phyloP scores from a whole-genome alignment of 352 stramenopile genomes.

The Plasmopara halstedii region DNA sequence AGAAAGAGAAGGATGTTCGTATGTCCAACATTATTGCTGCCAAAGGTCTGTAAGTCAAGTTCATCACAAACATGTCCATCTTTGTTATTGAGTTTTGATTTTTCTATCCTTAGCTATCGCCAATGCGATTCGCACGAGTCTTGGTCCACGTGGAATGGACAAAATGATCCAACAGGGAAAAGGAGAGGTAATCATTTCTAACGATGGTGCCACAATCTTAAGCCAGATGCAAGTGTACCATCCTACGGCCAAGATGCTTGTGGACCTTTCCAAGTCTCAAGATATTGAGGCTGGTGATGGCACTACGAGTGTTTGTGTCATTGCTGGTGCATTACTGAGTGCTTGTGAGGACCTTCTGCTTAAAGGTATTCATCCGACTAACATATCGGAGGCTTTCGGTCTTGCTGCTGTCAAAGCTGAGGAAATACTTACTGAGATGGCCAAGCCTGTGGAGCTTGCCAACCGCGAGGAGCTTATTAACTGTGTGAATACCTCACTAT shows the following conservation, averaged over 20 bases:
- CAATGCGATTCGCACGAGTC: conserved; percentile 96
- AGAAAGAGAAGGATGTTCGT: conserved; percentile 98
- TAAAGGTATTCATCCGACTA: conserved; percentile 98
- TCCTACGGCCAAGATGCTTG: conserved; percentile 99
- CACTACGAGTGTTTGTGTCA: conserved; percentile 97
- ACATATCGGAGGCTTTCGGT: conserved; percentile 96
- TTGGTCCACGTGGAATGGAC: conserved; percentile 98
- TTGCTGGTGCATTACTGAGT: conserved; percentile 97
- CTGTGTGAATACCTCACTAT: conserved; percentile 97
- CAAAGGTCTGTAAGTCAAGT: conserved; percentile 71
- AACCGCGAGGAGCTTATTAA: conserved; percentile 95
- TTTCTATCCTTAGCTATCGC: conserved; percentile 84
- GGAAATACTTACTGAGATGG: conserved; percentile 87
- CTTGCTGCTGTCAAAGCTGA: conserved; percentile 84
- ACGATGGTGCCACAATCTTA: conserved; percentile 99
- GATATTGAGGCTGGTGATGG: conserved; percentile 98
- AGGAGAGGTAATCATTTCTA: conserved; percentile 99
- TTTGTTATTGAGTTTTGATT: too few relatives aligned
- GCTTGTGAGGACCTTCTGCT: conserved; percentile 87
- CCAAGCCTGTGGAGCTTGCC: conserved; percentile 88
- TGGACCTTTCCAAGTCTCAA: conserved; percentile 98
- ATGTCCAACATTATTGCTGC: conserved; percentile 98
- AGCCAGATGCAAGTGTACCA: conserved; percentile 98
- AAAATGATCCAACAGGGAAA: conserved; percentile 99
- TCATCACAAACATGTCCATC: too few relatives aligned